These are phyloP conservation scores for Coelastrella sp. DNA, from an alignment of 139 green algal genomes.

Conservation along the genomic window DNA sequence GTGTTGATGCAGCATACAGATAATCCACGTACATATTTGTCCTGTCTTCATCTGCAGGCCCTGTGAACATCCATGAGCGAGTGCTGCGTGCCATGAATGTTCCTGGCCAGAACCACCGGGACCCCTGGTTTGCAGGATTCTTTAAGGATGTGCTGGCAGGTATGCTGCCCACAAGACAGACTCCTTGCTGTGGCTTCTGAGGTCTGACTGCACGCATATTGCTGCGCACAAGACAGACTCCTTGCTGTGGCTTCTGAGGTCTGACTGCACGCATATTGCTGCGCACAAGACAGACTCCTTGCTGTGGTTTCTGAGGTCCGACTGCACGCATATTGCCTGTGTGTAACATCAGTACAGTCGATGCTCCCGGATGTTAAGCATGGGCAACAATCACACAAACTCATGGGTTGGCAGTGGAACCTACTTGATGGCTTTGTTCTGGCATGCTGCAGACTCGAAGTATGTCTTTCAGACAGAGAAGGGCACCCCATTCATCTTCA, in stretches of 20 bases:
- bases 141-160: conserved; percentile 69
- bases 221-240: not conserved
- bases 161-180: not conserved
- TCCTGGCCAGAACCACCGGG: conserved; percentile 91
- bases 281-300: not conserved
- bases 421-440: not conserved
- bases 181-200: too few species aligned
- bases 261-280: not conserved
- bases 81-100: conserved; percentile 92
- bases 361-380: too few species aligned
- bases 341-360: too few species aligned
- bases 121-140: conserved; percentile 93
- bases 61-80: conserved; percentile 96
- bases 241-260: too few species aligned
- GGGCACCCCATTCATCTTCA: conserved; percentile 95
- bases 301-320: too few species aligned
- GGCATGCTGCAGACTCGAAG: conserved; percentile 18
- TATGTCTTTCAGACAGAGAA: conserved; percentile 72
- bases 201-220: not conserved
- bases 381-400: too few species aligned
- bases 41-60: conserved; percentile 69
- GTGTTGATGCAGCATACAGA: not conserved
- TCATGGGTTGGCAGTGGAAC: too few species aligned
- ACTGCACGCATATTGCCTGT: not conserved
- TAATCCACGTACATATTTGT: not conserved